A percentile compares a stretch with the other conserved stretches of the same genome.
phyloP scores from a whole-genome alignment of 768 basidiomycete species.

The Naganishia onofrii region DNA sequence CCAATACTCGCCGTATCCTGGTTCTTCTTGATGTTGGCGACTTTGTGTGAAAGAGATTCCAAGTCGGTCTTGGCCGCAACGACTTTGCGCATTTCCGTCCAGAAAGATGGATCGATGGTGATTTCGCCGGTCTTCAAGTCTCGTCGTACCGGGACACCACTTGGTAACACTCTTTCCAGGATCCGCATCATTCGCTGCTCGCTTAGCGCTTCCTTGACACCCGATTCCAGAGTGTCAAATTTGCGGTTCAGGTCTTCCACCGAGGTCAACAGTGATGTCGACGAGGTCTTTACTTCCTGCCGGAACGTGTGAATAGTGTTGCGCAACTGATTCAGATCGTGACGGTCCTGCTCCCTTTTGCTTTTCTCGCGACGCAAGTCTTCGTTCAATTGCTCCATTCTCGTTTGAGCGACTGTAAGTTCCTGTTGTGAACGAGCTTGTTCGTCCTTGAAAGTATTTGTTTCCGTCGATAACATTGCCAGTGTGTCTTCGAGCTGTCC shows the following conservation, averaged over 20 bases:
- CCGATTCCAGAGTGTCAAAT: conserved; percentile 34
- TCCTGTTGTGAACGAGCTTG: conserved; percentile 26
- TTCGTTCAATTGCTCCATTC: conserved; percentile 24
- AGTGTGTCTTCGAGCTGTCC: conserved; percentile 43
- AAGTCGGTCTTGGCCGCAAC: conserved; percentile 41
- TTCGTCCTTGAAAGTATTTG: conserved; percentile 22
- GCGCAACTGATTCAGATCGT: conserved; percentile 33
- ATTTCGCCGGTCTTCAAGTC: conserved; percentile 39
- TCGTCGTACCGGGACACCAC: conserved; percentile 50
- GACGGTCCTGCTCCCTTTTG: conserved; percentile 26
- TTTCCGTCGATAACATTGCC: conserved; percentile 36
- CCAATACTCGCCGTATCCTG: conserved; percentile 9
- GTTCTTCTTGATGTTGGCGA: conserved; percentile 38
- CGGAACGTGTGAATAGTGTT: conserved; percentile 24
- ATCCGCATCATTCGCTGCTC: conserved; percentile 46
- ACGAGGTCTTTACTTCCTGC: conserved; percentile 27
- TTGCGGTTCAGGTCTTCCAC: conserved; percentile 16
- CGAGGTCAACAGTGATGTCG: conserved; percentile 26
- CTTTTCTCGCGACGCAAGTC: conserved; percentile 22
- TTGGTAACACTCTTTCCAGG: conserved; percentile 52
- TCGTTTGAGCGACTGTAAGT: conserved; percentile 24
- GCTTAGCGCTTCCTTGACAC: conserved; percentile 42
- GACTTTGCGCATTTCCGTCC: conserved; percentile 53
- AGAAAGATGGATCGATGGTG: conserved; percentile 54
- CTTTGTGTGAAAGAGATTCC: conserved; percentile 36